These are phyloP conservation scores for Lathyrus aphaca DNA, from an alignment of 306 rosid genomes.

Conservation along the genomic window DNA sequence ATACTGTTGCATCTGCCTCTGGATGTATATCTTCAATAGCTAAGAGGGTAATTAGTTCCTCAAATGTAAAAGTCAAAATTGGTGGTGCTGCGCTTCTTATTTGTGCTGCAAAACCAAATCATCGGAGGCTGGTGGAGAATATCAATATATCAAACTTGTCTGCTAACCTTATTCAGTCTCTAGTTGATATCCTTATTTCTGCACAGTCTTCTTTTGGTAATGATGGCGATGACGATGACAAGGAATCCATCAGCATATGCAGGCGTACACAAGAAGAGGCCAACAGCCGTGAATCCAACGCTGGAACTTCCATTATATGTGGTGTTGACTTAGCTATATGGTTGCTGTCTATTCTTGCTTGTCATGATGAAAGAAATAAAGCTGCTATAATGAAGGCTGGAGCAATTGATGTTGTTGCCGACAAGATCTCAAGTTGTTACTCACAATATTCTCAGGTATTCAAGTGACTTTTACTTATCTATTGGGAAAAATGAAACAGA, in stretches of 20 bases:
- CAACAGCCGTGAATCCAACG: constrained; percentile 49
- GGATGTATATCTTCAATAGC: constrained; percentile 77
- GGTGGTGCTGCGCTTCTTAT: constrained; percentile 92
- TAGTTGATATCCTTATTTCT: constrained; percentile 68
- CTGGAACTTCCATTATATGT: constrained; percentile 60
- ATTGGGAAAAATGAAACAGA: constrained; percentile 24
- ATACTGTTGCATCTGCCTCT: constrained; percentile 63
- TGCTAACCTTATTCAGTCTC: constrained; percentile 71
- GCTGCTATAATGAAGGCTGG: constrained; percentile 85
- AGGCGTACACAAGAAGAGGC: constrained; percentile 61
- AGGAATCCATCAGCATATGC: constrained; percentile 69
- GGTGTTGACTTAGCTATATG: constrained; percentile 83
- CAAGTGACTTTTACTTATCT: constrained; percentile 25
- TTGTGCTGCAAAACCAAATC: constrained; percentile 82
- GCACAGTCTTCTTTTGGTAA: constrained; percentile 51
- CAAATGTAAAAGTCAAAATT: constrained; percentile 66
- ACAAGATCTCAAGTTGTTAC: constrained; percentile 75
- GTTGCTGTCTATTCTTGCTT: constrained; percentile 86
- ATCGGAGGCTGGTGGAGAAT: constrained; percentile 79
- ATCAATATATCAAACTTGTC: constrained; percentile 63
- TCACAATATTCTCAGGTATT: constrained; percentile 87
- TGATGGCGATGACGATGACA: constrained; percentile 45
- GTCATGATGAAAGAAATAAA: constrained; percentile 78
- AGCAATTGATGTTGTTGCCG: constrained; percentile 85
- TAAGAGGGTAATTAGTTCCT: constrained; percentile 79